A percentile compares a stretch with the other conserved stretches of the same genome.
phyloP scores from a whole-genome alignment of 371 early-diverging fungal genomes.

The Gilbertella persicaria region DNA sequence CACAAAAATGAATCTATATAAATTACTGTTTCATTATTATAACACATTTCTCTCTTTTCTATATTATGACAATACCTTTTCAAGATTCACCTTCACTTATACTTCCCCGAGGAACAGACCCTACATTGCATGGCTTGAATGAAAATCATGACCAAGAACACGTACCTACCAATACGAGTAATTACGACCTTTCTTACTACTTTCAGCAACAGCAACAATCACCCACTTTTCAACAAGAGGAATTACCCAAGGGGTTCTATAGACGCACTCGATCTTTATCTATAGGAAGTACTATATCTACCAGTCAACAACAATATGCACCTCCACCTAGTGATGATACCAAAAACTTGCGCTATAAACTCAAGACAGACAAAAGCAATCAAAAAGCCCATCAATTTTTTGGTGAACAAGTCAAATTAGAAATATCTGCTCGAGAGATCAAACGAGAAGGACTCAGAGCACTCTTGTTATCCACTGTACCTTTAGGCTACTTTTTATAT shows the following conservation, averaged over 20 bases:
- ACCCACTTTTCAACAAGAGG: not conserved
- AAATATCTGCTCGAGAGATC: conserved; percentile 45
- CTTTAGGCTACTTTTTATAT: conserved; percentile 51
- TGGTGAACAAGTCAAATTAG: conserved; percentile 33
- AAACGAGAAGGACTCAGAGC: conserved; percentile 41
- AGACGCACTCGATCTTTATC: conserved; percentile 13
- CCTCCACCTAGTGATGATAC: not conserved
- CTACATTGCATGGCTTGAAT: not conserved
- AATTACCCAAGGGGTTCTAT: not conserved
- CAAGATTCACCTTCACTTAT: not conserved
- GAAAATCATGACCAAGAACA: not conserved
- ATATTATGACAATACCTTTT: not conserved
- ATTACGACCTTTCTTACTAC: conserved; percentile 18
- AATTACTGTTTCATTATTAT: not conserved
- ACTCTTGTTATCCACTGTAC: conserved; percentile 39
- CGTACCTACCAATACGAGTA: not conserved
- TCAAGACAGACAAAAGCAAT: conserved; percentile 19
- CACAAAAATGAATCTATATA: conserved; percentile 1
- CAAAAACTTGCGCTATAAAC: conserved; percentile 3
- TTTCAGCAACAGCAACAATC: too few relatives aligned
- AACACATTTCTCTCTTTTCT: not conserved
- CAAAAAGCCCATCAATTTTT: conserved; percentile 44
- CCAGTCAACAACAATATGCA: not conserved
- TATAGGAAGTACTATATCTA: conserved; percentile 16
- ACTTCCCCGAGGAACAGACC: too few relatives aligned